Evolutionary conservation across 2,329 filamentous ascomycete genomes (phyloP).

Genomic region (Paramyrothecium sp.): DNA sequence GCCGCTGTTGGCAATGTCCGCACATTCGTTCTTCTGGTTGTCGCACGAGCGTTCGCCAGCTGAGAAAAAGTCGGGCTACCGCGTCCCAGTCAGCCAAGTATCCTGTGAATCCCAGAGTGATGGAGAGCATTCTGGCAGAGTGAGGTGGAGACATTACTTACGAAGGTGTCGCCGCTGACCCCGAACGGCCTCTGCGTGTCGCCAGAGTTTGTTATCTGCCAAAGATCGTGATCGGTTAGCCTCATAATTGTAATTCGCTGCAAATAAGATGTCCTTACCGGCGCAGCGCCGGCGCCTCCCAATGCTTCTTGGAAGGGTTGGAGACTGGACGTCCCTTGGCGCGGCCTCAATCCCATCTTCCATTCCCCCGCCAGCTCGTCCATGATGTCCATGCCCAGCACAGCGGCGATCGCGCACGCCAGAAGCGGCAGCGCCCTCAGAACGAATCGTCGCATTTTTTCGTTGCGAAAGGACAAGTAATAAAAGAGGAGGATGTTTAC

Average conservation of each 20-base stretch:
- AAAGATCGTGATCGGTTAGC: neutral
- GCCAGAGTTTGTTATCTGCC: constrained; percentile 37
- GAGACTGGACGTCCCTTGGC: constrained; percentile 31
- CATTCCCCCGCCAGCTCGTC: constrained; percentile 34
- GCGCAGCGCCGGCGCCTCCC: constrained; percentile 33
- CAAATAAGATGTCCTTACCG: constrained; percentile 22
- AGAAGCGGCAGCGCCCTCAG: neutral
- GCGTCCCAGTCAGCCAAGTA: too few relatives aligned
- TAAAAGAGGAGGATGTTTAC: too few relatives aligned
- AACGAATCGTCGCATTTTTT: neutral
- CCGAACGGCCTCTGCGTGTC: constrained; percentile 38
- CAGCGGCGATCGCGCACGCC: neutral
- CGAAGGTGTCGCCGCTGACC: constrained; percentile 43
- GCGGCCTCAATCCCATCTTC: constrained; percentile 31
- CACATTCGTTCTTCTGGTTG: constrained; percentile 48
- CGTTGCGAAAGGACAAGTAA: neutral
- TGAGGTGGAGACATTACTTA: constrained; percentile 20
- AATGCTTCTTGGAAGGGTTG: constrained; percentile 40
- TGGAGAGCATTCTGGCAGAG: neutral
- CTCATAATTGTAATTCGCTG: neutral
- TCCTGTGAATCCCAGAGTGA: too few relatives aligned
- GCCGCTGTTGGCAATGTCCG: constrained; percentile 37
- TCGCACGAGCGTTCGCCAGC: constrained; percentile 45
- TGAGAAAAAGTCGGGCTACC: constrained; percentile 38
- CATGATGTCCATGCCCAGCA: constrained; percentile 20